Evolutionary conservation across 192 early-diverging fungal genomes (phyloP), one percentile per base, ranked within the genome.

Genomic region (Cetraspora pellucida): DNA sequence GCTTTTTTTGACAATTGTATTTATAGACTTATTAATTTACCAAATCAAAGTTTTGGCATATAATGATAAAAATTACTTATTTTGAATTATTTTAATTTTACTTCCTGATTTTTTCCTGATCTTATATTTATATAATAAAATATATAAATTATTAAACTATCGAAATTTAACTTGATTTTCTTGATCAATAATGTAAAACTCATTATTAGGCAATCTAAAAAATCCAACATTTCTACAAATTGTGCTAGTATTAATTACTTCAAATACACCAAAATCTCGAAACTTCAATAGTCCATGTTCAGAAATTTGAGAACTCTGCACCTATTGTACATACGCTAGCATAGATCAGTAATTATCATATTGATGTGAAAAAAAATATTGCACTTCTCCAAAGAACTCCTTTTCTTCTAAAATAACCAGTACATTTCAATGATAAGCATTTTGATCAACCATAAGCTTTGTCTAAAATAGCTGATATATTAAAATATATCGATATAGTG

Each of bases 301-400:
- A 37, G 30, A 63, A 16, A 14, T 27, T 11, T 63, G 30, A 17
- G 60, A 13, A 31, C 31, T 63, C 30, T 3, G 30, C 16, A 31
- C 60, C 30, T 13, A 63, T 17, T 63, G 10, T 5, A 63, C 30
- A 63, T 63, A 30, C 31, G 30, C 60, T 14, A 63, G 17, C 60
- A 63, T 63, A 30, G 30, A 63, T 28, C 30, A 63, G 1, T 63
- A 2, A 4, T 63, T 13, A 17, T 63, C 14, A 13, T 63, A 63
- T 63, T 63, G 30, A 16, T 63, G 60, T 37, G 60, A 63, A 31
- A 63, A 58, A 63, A 63, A 63, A 13, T 63, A 63, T 37, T 63
- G 30, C 13, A 63, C 30, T 4, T 63, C 30, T 30, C 60, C 60
- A 37, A 63, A 63, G 27, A 63, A 63, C 16, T 63, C 60, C 2